These are phyloP conservation scores for Cryphonectria carpinicola DNA, from an alignment of 2,329 filamentous ascomycete genomes.

Conservation along the genomic window DNA sequence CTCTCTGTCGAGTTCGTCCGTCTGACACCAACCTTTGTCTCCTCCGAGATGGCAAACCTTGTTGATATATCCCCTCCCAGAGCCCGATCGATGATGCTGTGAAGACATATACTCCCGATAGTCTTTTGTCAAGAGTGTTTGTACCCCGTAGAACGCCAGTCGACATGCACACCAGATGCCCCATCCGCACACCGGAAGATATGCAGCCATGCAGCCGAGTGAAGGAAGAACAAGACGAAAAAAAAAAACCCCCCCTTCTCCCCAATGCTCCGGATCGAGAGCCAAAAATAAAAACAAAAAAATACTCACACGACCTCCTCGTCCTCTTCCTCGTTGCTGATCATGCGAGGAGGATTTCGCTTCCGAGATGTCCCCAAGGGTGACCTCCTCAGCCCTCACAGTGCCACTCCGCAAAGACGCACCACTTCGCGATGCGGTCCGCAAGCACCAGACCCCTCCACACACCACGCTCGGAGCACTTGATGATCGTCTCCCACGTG, in stretches of 20 bases:
- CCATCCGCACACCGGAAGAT: background rate
- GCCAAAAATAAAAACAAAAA: background rate
- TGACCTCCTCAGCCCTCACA: slow-evolving; percentile 45
- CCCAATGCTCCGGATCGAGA: background rate
- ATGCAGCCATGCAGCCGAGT: background rate
- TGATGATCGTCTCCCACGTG: slow-evolving; percentile 89
- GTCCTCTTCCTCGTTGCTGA: background rate
- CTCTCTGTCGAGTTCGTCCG: background rate
- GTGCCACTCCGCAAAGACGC: slow-evolving; percentile 88
- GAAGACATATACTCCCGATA: background rate
- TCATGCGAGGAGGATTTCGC: background rate
- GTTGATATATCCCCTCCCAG: background rate
- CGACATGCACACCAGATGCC: slow-evolving; percentile 3
- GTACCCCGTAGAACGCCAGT: slow-evolving; percentile 2
- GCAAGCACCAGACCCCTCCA: slow-evolving; percentile 84
- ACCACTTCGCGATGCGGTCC: slow-evolving; percentile 84
- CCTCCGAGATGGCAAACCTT: background rate
- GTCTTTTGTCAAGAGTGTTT: background rate
- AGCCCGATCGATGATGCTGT: background rate
- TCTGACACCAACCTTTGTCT: background rate
- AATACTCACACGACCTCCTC: background rate
- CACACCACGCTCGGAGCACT: slow-evolving; percentile 79
- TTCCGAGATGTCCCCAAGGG: background rate
- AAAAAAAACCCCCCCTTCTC: too few relatives aligned
- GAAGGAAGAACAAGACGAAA: background rate